Evolutionary conservation across 768 basidiomycete genomes (phyloP).

Genomic region (Russula olivacea): DNA sequence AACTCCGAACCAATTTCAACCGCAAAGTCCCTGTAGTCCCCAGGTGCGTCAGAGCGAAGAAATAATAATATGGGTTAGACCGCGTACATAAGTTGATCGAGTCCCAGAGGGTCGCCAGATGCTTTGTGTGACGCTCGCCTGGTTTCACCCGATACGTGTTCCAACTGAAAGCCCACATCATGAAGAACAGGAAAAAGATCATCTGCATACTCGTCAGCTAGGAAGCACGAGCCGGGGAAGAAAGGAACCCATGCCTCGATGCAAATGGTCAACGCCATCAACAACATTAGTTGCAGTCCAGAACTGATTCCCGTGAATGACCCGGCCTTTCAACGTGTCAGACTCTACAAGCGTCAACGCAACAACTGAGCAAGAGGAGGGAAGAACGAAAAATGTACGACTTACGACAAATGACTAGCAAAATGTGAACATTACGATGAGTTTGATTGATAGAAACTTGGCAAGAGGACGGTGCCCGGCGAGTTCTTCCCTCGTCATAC

Average conservation of each 20-base stretch:
- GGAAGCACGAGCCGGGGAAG: not conserved
- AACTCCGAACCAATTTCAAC: constrained; percentile 60
- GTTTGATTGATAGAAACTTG: constrained; percentile 84
- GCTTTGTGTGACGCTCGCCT: constrained; percentile 43
- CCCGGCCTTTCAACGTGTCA: constrained; percentile 53
- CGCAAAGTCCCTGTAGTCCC: constrained; percentile 4
- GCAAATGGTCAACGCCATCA: constrained; percentile 76
- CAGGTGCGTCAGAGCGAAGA: not conserved
- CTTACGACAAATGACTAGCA: constrained; percentile 73
- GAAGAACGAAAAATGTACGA: too few relatives aligned
- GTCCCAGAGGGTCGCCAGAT: constrained; percentile 73
- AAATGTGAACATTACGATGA: constrained; percentile 84
- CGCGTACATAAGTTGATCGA: constrained; percentile 44
- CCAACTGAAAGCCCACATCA: constrained; percentile 79
- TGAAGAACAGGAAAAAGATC: constrained; percentile 70
- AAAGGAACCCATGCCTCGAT: constrained; percentile 54
- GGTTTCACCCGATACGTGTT: constrained; percentile 51
- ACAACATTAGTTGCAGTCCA: constrained; percentile 84
- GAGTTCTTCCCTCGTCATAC: constrained; percentile 72
- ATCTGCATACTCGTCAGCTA: constrained; percentile 44
- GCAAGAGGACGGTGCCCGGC: constrained; percentile 65
- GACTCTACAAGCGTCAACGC: constrained; percentile 42
- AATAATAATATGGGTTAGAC: not conserved
- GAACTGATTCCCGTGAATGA: constrained; percentile 72
- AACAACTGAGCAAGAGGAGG: not conserved